Base-by-base conservation (phyloP, 768 basidiomycete genomes). In the Boletellus emodensis region DNA sequence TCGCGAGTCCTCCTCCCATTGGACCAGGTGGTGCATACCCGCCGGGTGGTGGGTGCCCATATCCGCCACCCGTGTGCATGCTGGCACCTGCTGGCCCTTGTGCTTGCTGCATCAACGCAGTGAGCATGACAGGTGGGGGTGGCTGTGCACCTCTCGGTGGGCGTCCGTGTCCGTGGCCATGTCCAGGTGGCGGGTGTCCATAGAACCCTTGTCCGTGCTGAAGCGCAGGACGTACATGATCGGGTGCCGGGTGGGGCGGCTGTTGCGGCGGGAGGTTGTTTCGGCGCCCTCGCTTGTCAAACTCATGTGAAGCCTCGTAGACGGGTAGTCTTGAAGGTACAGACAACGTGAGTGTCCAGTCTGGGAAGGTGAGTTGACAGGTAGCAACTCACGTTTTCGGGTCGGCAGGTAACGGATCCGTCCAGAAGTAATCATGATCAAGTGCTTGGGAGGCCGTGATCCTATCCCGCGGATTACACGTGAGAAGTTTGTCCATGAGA, bases 401-500 rank as follows among this genome's bases (percentile, higher is more conserved):
- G 70, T 90, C 87, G 18, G 88, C 88, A 33, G 94, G 90, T 34
- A 92, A 60, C 0, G 95, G 94, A 55, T 90, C 84, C 0, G 84
- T 85, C 90, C 91, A 96, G 68, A 98, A 96, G 73, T 93, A 98
- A 17, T 89, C 84, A 63, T 97, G 93, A 58, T 94, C 87, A 46
- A 97, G 77, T 0, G 94, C 94, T 51, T 91, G 78, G 2, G 80
- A 69, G 9, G 95, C 95, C 2, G 94, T 93, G 36, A 93, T 78
- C 17, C 95, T 79, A 49, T 87, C 80, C 53, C 77, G 75, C 3
- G 95, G 95, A 64, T 97, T 89, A 58, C 92, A 85, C 0, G 76
- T 82, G 24, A 97, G 72, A 33, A 97, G 71, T 61, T 83, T 84
- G 58, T 94, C 92, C 55, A 96, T 61, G 22, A 97, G 72, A 64